phyloP scores from a whole-genome alignment of 768 basidiomycete genomes.

The Tricholoma furcatifolium region DNA sequence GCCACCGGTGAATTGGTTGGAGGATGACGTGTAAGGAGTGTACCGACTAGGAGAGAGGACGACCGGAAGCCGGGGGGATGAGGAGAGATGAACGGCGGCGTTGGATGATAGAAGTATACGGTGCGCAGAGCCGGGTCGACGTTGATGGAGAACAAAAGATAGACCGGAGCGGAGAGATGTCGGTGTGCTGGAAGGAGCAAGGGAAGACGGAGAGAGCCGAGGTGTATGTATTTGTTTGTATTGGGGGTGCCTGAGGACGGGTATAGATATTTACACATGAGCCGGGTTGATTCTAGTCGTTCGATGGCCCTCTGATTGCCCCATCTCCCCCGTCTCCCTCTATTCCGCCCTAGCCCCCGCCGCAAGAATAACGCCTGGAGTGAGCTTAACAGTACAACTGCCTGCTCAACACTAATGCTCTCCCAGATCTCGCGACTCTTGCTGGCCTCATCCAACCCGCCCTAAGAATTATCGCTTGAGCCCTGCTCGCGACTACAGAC shows the following conservation, averaged over 20 bases:
- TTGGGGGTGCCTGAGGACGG: constrained; percentile 13
- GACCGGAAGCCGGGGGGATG: too few species aligned
- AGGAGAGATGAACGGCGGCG: too few species aligned
- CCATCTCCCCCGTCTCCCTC: constrained; percentile 11
- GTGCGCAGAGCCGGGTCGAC: too few species aligned
- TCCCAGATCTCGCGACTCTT: constrained; percentile 90
- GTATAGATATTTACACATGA: constrained; percentile 17
- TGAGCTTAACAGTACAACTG: constrained; percentile 22
- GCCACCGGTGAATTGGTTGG: too few species aligned
- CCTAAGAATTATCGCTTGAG: constrained; percentile 57
- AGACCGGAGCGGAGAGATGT: constrained; percentile 2
- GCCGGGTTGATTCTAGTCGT: constrained; percentile 1
- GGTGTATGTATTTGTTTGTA: constrained; percentile 1
- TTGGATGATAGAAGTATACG: too few species aligned
- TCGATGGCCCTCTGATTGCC: constrained; percentile 23
- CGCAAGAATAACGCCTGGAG: constrained; percentile 54
- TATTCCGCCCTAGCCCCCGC: constrained; percentile 38
- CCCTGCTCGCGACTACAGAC: constrained; percentile 53
- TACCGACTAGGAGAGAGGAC: too few species aligned
- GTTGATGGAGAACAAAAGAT: neutral
- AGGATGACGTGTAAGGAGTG: too few species aligned
- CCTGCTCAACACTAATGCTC: neutral
- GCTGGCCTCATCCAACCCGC: constrained; percentile 69
- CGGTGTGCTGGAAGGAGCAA: neutral
- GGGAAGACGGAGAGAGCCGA: constrained; percentile 7